These are phyloP conservation scores for Eutrema heterophyllum DNA, from an alignment of 345 rosid genomes.

Conservation along the genomic window DNA sequence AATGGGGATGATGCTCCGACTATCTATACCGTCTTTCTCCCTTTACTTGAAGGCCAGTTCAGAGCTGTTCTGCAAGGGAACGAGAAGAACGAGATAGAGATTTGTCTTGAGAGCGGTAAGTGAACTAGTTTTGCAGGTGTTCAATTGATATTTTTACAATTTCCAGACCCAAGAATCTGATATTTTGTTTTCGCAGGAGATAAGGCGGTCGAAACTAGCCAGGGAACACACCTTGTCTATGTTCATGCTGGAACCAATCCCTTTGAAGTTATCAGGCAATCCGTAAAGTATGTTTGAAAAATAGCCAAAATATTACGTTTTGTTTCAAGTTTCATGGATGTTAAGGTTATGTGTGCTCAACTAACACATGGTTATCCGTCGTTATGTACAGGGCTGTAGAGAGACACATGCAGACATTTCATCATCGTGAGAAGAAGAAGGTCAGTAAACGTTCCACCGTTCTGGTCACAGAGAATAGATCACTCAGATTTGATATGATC, in stretches of 20 bases:
- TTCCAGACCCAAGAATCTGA: conserved; percentile 10
- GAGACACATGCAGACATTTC: conserved; percentile 81
- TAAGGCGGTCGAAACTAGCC: conserved; percentile 75
- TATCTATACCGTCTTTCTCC: conserved; percentile 83
- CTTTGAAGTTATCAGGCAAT: conserved; percentile 86
- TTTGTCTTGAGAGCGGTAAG: conserved; percentile 97
- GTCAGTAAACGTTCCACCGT: conserved; percentile 25
- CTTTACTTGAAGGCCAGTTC: conserved; percentile 94
- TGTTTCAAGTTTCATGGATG: background rate
- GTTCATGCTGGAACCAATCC: conserved; percentile 96
- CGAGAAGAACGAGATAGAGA: conserved; percentile 73
- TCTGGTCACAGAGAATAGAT: background rate
- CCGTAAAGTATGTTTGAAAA: conserved; percentile 62
- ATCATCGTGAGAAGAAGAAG: conserved; percentile 84
- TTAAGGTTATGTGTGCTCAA: background rate
- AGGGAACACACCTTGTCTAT: conserved; percentile 81
- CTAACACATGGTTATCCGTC: background rate
- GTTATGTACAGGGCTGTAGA: conserved; percentile 61
- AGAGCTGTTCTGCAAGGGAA: conserved; percentile 94
- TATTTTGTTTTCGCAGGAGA: conserved; percentile 74
- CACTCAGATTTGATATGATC: conserved; percentile 10
- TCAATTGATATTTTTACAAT: background rate
- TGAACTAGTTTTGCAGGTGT: conserved; percentile 21
- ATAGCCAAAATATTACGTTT: background rate
- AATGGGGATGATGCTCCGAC: conserved; percentile 48